Base-by-base conservation (phyloP, 2,329 filamentous ascomycete genomes). In the Triangularia verruculosa region DNA sequence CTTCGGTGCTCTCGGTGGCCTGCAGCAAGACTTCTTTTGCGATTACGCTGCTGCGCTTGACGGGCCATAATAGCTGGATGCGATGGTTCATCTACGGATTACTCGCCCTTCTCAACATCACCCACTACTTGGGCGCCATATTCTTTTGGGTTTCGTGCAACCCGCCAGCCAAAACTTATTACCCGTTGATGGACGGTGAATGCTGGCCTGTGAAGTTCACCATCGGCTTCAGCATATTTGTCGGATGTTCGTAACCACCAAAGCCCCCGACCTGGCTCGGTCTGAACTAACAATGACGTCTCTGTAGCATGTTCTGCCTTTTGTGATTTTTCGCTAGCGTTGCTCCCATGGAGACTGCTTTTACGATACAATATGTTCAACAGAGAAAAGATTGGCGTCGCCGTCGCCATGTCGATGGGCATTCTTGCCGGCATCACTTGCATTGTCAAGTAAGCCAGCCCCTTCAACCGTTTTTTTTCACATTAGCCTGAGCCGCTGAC, bases 11-110 rank as follows among this genome's bases (percentile, higher is more conserved):
- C 15, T 72, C 72, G 0, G 73, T 75, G 12, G 69, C 71, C 1
- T 71, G 70, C 65, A 76, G 74, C 68, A 79, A 79, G 67, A 77
- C 75, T 0, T 77, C 76, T 1, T 77, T 78, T 61, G 76, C 71
- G 9, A 65, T 77, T 20, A 77, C 75, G 5, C 70, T 78, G 43
- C 71, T 77, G 27, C 70, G 74, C 5, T 68, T 77, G 30, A 25
- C 27, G 28, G 39, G 39, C 6, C 69, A 71, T 20, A 66, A 63
- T 32, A 69, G 72, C 25, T 69, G 71, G 67, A 62, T 71, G n/a
- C 71, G 68, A 39, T 65, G 56, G 54, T 64, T 72, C 28, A 61
- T 76, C 52, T 76, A 74, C 71, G 72, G 71, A 25, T 67, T 75
- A 4, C 70, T 77, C 25, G 56, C 73, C 4, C 70, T 72, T 6